phyloP scores from a whole-genome alignment of 805 yeast genomes.

The Candida orba region DNA sequence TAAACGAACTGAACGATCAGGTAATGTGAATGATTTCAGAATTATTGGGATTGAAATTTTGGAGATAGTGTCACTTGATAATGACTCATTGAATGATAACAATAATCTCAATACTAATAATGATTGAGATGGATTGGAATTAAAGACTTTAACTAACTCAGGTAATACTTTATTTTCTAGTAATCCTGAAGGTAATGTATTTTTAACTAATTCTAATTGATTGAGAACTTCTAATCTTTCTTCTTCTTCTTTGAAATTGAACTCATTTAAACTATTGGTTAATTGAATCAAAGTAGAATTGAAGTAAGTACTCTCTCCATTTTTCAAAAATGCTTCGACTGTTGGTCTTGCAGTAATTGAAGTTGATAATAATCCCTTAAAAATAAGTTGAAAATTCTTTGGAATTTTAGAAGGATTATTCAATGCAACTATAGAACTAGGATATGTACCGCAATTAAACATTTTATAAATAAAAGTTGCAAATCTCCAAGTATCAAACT shows the following conservation, averaged over 20 bases:
- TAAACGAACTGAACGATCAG: slow-evolving; percentile 74
- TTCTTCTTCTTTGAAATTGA: slow-evolving; percentile 43
- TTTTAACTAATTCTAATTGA: slow-evolving; percentile 28
- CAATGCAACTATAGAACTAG: slow-evolving; percentile 8
- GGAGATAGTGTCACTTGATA: slow-evolving; percentile 31
- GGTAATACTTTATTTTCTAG: slow-evolving; percentile 64
- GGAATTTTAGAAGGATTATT: slow-evolving; percentile 26
- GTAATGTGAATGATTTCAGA: slow-evolving; percentile 51
- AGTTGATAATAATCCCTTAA: slow-evolving; percentile 34
- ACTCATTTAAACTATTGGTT: slow-evolving; percentile 45
- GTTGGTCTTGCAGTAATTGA: slow-evolving; percentile 34
- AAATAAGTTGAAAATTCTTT: slow-evolving; percentile 27
- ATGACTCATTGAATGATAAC: slow-evolving; percentile 25
- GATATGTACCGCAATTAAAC: slow-evolving; percentile 25
- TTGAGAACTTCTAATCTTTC: slow-evolving; percentile 46
- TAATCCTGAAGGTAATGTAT: slow-evolving; percentile 42
- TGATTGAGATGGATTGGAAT: slow-evolving; percentile 22
- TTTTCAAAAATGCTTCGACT: slow-evolving; percentile 21
- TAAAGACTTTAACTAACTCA: slow-evolving; percentile 46
- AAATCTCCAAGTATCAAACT: slow-evolving; percentile 58
- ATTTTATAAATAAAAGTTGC: slow-evolving; percentile 49
- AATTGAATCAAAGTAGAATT: slow-evolving; percentile 43
- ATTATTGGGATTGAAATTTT: slow-evolving; percentile 51
- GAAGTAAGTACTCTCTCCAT: slow-evolving; percentile 22
- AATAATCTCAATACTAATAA: slow-evolving; percentile 22